A percentile compares a stretch with the other conserved stretches of the same genome.
Evolutionary conservation across 768 basidiomycete species (phyloP).

Genomic region (Termitomyces sp.): DNA sequence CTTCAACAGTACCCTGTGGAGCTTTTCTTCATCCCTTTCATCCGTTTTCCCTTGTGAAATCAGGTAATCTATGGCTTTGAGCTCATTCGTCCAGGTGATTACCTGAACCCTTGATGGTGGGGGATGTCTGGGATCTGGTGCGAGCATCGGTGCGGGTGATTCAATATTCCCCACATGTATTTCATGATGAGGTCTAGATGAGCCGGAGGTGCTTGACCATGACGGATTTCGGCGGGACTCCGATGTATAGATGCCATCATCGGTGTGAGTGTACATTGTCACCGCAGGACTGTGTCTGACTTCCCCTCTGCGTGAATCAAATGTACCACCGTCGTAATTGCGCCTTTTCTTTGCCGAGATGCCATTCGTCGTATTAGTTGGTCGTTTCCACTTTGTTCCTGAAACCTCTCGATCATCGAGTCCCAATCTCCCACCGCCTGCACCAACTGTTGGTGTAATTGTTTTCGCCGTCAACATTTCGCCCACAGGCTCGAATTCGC

Average conservation of each 20-base stretch:
- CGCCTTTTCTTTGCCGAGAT: neutral
- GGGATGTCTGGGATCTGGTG: neutral
- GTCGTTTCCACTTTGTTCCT: neutral
- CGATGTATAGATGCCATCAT: neutral
- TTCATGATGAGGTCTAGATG: neutral
- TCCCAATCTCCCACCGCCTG: neutral
- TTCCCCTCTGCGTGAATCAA: neutral
- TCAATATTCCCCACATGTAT: neutral
- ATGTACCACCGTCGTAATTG: neutral
- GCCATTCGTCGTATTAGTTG: neutral
- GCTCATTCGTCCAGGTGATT: slow-evolving; percentile 16
- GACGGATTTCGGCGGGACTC: neutral
- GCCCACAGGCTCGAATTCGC: neutral
- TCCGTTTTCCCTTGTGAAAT: slow-evolving; percentile 15
- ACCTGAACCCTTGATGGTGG: neutral
- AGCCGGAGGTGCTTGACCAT: neutral
- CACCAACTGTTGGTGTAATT: neutral
- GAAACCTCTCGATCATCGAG: neutral
- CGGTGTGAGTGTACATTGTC: neutral
- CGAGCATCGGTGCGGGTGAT: too few relatives aligned
- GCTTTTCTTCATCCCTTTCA: slow-evolving; percentile 11
- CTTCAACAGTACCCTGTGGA: slow-evolving; percentile 11
- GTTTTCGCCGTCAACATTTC: neutral
- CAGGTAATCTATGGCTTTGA: slow-evolving; percentile 13
- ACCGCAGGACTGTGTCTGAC: neutral